These are phyloP conservation scores for Rutidosis leptorrhynchoides DNA, from an alignment of 129 eudicot genomes.

Conservation along the genomic window DNA sequence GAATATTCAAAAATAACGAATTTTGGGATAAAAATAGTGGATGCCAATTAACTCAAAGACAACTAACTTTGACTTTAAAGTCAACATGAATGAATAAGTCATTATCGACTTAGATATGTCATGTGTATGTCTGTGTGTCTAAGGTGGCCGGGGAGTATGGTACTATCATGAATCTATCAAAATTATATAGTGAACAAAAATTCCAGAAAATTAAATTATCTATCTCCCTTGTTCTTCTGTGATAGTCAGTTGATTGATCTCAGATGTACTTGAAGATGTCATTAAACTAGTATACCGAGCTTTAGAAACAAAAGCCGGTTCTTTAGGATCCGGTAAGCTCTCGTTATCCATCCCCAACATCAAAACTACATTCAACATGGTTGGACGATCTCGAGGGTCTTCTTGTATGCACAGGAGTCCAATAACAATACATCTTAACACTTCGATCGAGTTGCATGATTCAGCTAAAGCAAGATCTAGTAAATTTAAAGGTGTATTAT, in stretches of 20 bases:
- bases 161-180: too few species aligned
- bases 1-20: too few species aligned
- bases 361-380: conserved; percentile 33
- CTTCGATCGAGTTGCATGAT: conserved; percentile 39
- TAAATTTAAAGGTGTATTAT: conserved; percentile 27
- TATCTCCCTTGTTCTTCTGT: conserved; percentile 27
- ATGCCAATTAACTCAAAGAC: too few species aligned
- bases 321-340: conserved; percentile 41
- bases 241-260: conserved; percentile 20
- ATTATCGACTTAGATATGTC: too few species aligned
- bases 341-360: conserved; percentile 46
- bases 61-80: too few species aligned
- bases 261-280: conserved; percentile 6
- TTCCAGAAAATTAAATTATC: neutral
- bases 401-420: conserved; percentile 52
- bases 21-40: too few species aligned
- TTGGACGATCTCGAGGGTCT: conserved; percentile 51
- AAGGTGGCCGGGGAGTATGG: too few species aligned
- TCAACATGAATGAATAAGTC: too few species aligned
- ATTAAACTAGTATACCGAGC: neutral
- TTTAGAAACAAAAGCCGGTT: conserved; percentile 46
- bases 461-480: conserved; percentile 34
- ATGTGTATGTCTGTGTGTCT: too few species aligned
- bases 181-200: too few species aligned
- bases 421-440: conserved; percentile 39